Evolutionary conservation across 257 asterid genomes (phyloP).

Genomic region (Coffea eugenioides): DNA sequence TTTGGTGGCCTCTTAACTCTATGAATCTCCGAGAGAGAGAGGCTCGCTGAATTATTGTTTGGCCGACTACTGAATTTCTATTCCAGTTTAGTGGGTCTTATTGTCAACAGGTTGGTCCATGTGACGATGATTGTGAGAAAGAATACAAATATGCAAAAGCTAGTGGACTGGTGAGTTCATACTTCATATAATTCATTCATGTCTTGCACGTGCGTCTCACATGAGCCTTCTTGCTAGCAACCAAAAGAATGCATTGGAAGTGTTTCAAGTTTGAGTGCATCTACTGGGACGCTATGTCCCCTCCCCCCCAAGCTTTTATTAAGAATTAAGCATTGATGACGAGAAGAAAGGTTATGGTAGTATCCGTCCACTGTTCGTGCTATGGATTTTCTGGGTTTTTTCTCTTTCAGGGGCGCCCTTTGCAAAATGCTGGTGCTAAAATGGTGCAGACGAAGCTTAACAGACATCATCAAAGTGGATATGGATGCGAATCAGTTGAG

Average conservation of each 20-base stretch:
- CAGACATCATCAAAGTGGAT: background rate
- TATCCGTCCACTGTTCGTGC: background rate
- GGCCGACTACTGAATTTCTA: slow-evolving; percentile 9
- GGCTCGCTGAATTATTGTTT: slow-evolving; percentile 25
- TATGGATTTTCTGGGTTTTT: background rate
- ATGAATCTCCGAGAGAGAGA: background rate
- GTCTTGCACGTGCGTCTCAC: slow-evolving; percentile 27
- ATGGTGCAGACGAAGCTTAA: background rate
- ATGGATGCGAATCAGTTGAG: no score
- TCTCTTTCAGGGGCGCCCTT: no score
- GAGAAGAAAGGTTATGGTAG: background rate
- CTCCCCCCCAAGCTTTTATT: background rate
- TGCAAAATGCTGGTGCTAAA: background rate
- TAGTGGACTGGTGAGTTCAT: background rate
- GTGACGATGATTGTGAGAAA: slow-evolving; percentile 26
- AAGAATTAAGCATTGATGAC: background rate
- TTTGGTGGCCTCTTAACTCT: background rate
- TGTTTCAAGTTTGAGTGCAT: background rate
- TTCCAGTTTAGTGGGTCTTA: slow-evolving; percentile 21
- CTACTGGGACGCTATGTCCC: background rate
- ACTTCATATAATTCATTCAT: background rate
- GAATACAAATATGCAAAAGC: slow-evolving; percentile 11
- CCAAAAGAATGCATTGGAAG: slow-evolving; percentile 8
- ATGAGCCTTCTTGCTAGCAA: slow-evolving; percentile 16
- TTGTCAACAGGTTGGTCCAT: slow-evolving; percentile 33